These are phyloP conservation scores for Moniliella sp. DNA, from an alignment of 1,284 basidiomycete species.

Conservation along the genomic window DNA sequence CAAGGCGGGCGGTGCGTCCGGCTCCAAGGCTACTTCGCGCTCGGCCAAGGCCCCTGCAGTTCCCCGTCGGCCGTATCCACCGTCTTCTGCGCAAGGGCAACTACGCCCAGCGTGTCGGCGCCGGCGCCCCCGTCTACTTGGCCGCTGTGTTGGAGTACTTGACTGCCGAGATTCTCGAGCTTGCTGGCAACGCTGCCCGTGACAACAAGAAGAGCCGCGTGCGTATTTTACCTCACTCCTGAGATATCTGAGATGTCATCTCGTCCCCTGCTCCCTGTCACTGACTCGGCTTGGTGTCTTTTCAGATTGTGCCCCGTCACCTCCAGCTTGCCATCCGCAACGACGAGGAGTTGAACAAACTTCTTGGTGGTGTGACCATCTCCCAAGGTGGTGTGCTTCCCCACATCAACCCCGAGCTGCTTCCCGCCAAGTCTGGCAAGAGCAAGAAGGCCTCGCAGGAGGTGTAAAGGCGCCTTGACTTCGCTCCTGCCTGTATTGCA, in stretches of 20 bases:
- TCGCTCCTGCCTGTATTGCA: too few relatives aligned
- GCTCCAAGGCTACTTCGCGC: constrained; percentile 36
- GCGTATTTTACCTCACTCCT: too few relatives aligned
- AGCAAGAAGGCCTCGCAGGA: constrained; percentile 32
- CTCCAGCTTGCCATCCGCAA: constrained; percentile 63
- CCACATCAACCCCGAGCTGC: constrained; percentile 46
- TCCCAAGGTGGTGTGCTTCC: constrained; percentile 78
- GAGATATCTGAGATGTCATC: too few relatives aligned
- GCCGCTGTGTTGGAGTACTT: constrained; percentile 62
- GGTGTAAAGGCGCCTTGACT: too few relatives aligned
- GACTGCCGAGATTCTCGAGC: constrained; percentile 61
- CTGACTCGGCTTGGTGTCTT: too few relatives aligned
- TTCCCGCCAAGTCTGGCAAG: constrained; percentile 48
- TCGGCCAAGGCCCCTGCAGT: constrained; percentile 26
- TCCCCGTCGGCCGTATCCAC: constrained; percentile 30
- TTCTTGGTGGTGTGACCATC: constrained; percentile 64
- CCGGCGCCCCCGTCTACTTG: constrained; percentile 48
- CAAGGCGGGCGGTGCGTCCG: constrained; percentile 12
- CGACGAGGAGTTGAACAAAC: constrained; percentile 43
- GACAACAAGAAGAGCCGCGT: constrained; percentile 37
- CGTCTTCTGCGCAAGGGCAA: constrained; percentile 24
- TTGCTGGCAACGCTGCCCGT: constrained; percentile 52
- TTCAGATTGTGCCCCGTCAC: constrained; percentile 59
- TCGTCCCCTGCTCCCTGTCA: too few relatives aligned
- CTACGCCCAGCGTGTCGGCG: constrained; percentile 26